A percentile compares a stretch with the other conserved stretches of the same genome.
Evolutionary conservation across 2,329 filamentous ascomycete genomes (phyloP).

Genomic region (Ophiostoma tasmaniense): DNA sequence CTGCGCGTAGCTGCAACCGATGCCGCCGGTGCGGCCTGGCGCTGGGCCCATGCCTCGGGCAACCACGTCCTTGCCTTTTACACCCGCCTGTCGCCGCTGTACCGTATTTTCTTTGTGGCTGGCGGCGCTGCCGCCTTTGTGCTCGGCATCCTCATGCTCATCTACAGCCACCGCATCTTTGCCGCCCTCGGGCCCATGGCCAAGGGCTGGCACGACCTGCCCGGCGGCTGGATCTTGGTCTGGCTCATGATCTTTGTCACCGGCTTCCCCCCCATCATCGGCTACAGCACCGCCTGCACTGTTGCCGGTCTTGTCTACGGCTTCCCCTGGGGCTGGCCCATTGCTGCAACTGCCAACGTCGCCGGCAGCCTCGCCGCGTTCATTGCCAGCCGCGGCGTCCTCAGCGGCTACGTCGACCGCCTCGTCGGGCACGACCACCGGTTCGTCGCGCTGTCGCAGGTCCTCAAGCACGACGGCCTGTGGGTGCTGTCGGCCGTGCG

Average conservation of each 20-base stretch:
- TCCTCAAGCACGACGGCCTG: slow-evolving; percentile 81
- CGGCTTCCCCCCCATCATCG: slow-evolving; percentile 79
- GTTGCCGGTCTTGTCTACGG: slow-evolving; percentile 48
- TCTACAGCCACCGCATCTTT: slow-evolving; percentile 77
- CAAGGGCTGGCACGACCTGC: slow-evolving; percentile 64
- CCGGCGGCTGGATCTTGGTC: slow-evolving; percentile 64
- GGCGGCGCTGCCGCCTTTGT: slow-evolving; percentile 43
- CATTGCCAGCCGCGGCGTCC: slow-evolving; percentile 66
- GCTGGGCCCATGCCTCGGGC: slow-evolving; percentile 6
- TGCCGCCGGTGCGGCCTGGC: not conserved
- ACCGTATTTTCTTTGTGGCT: slow-evolving; percentile 50
- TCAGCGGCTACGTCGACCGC: slow-evolving; percentile 69
- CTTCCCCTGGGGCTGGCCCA: slow-evolving; percentile 63
- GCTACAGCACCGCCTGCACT: slow-evolving; percentile 66
- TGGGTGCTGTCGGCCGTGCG: slow-evolving; percentile 86
- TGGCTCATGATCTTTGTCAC: slow-evolving; percentile 68
- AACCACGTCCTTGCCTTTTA: slow-evolving; percentile 29
- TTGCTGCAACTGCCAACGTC: slow-evolving; percentile 71
- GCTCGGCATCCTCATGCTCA: slow-evolving; percentile 57
- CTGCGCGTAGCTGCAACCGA: not conserved
- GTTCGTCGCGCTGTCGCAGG: slow-evolving; percentile 81
- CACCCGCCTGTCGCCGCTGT: slow-evolving; percentile 47
- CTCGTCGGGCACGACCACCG: slow-evolving; percentile 75
- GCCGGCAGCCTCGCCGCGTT: slow-evolving; percentile 73
- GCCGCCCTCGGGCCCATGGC: slow-evolving; percentile 63